A percentile compares a stretch with the other conserved stretches of the same genome.
Evolutionary conservation across 2,329 filamentous ascomycete genomes (phyloP).

Genomic region (Leptoxyphium fumago): DNA sequence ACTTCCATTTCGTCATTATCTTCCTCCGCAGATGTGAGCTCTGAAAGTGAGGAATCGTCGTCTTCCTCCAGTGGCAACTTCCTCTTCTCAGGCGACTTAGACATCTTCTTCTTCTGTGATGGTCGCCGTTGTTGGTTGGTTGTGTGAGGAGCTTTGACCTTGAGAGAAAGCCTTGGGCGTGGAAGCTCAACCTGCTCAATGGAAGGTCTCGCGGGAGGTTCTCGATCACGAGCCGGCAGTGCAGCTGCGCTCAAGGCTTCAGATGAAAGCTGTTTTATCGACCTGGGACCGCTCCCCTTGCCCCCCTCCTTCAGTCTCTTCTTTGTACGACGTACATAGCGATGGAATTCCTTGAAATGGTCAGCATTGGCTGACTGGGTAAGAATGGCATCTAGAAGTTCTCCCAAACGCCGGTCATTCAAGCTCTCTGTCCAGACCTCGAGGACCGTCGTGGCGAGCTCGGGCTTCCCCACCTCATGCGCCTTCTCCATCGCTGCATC

Average conservation of each 20-base stretch:
- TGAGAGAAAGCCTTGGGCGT: constrained; percentile 17
- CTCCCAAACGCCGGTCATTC: constrained; percentile 21
- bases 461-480: constrained; percentile 21
- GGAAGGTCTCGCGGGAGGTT: constrained; percentile 12
- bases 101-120: not conserved
- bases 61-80: constrained; percentile 5
- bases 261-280: not conserved
- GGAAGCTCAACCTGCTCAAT: constrained; percentile 15
- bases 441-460: constrained; percentile 26
- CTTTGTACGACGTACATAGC: constrained; percentile 29
- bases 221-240: not conserved
- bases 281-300: not conserved
- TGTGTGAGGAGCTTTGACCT: constrained; percentile 11
- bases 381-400: constrained; percentile 29
- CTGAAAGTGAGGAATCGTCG: constrained; percentile 18
- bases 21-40: constrained; percentile 20
- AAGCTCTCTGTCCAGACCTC: constrained; percentile 29
- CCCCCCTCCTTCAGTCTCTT: constrained; percentile 23
- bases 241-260: not conserved
- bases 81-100: constrained; percentile 2
- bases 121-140: not conserved
- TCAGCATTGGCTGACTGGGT: constrained; percentile 24
- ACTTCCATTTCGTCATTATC: constrained; percentile 11
- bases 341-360: constrained; percentile 27
- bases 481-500: constrained; percentile 29